A percentile compares a stretch with the other conserved stretches of the same genome.
Conservation (phyloP, 225 moss, liverwort and hornwort genomes). For the Ulota crispa region DNA sequence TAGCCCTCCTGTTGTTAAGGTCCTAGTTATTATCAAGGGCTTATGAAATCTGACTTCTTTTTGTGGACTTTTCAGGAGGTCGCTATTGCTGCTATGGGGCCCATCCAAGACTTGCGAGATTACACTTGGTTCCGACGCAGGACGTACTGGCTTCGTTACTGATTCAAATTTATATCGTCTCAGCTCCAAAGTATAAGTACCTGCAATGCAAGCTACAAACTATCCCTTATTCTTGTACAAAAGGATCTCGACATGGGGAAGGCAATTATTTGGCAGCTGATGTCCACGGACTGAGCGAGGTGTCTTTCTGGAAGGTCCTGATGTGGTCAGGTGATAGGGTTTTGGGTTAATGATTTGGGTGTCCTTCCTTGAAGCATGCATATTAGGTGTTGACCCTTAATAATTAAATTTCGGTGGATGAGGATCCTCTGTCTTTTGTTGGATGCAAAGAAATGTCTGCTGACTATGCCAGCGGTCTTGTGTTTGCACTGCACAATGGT, state of each 20-base stretch:
- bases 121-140: conserved; percentile 86
- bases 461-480: background rate
- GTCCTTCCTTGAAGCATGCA: conserved; percentile 30
- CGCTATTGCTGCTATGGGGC: conserved; percentile 88
- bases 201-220: conserved; percentile 23
- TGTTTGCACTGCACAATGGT: background rate
- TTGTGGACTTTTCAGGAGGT: conserved; percentile 54
- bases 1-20: background rate
- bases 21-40: background rate
- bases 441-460: background rate
- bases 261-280: conserved; percentile 3
- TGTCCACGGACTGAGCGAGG: conserved; percentile 9
- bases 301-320: conserved; percentile 9
- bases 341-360: conserved; percentile 21
- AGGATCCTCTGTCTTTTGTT: conserved; percentile 2
- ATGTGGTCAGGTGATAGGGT: conserved; percentile 13
- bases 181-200: background rate
- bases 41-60: background rate
- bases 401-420: conserved; percentile 30
- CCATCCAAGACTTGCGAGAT: conserved; percentile 61
- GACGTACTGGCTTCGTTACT: conserved; percentile 86
- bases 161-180: background rate
- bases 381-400: conserved; percentile 18
- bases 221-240: conserved; percentile 16
- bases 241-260: conserved; percentile 18